Conservation (phyloP, 495 filamentous ascomycete species). For the Thermothielavioides terrestris region DNA sequence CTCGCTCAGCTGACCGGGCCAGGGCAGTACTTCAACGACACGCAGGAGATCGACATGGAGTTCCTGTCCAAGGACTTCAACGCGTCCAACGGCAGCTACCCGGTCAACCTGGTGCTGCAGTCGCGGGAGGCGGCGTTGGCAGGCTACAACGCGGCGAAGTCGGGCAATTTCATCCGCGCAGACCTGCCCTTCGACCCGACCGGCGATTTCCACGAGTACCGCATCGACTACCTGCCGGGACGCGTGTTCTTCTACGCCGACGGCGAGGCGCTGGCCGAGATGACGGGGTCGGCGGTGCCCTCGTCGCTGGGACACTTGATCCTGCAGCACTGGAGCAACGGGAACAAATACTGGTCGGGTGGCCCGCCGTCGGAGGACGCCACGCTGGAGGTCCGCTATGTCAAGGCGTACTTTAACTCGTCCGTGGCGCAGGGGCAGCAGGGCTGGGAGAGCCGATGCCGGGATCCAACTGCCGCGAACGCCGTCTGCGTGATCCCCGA, state of each 20-base stretch:
- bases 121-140: constrained; percentile 44
- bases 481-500: constrained; percentile 55
- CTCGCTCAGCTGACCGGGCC: neutral
- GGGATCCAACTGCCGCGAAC: constrained; percentile 25
- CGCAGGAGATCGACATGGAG: constrained; percentile 74
- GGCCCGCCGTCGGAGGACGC: constrained; percentile 58
- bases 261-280: constrained; percentile 42
- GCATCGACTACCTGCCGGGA: constrained; percentile 60
- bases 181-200: constrained; percentile 55
- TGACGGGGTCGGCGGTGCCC: constrained; percentile 49
- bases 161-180: constrained; percentile 44
- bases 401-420: constrained; percentile 75
- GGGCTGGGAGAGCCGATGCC: constrained; percentile 43
- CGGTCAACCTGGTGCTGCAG: constrained; percentile 66
- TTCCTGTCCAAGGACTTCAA: constrained; percentile 57
- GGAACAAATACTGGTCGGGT: constrained; percentile 56
- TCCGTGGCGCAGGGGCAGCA: constrained; percentile 34
- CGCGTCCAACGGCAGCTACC: constrained; percentile 34
- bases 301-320: constrained; percentile 51
- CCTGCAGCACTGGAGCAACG: constrained; percentile 72
- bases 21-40: constrained; percentile 60
- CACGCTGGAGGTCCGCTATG: constrained; percentile 50
- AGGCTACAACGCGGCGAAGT: constrained; percentile 50
- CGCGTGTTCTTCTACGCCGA: constrained; percentile 59
- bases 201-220: constrained; percentile 59